Percentiles rank a stretch among this genome's conserved stretches.
Conservation (phyloP, 2,329 filamentous ascomycete species). For the Didymella keratinophila region DNA sequence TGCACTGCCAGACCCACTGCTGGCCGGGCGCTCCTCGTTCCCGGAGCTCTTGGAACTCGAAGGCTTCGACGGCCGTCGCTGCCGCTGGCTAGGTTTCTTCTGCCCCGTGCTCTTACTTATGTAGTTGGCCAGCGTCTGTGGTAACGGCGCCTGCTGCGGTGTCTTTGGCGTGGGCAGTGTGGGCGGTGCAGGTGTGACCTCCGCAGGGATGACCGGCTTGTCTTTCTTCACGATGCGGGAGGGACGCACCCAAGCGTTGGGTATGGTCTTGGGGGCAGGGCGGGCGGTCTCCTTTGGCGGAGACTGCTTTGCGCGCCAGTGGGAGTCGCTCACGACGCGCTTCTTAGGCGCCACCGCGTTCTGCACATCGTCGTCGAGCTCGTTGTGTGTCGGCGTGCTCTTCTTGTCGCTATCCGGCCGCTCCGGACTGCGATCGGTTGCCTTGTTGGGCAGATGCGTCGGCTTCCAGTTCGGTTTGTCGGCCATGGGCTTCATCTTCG, state of each 20-base stretch:
- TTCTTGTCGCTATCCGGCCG: conserved; percentile 45
- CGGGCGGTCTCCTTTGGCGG: conserved; percentile 44
- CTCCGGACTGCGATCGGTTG: conserved; percentile 38
- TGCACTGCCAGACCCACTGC: conserved; percentile 45
- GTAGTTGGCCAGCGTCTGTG: conserved; percentile 37
- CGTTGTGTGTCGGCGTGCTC: conserved; percentile 43
- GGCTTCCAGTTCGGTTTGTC: conserved; percentile 43
- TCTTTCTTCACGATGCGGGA: conserved; percentile 39
- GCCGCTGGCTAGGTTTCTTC: conserved; percentile 32
- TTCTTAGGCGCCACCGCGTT: conserved; percentile 78
- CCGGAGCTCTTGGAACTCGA: conserved; percentile 39
- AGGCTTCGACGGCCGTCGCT: conserved; percentile 41
- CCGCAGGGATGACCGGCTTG: conserved; percentile 12
- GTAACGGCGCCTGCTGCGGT: conserved; percentile 27
- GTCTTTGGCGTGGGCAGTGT: conserved; percentile 22
- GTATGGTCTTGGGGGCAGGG: conserved; percentile 46
- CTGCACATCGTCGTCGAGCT: conserved; percentile 55
- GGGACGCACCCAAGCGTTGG: conserved; percentile 51
- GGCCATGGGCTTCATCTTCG: conserved; percentile 35
- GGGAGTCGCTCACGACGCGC: conserved; percentile 89
- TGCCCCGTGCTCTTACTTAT: conserved; percentile 40
- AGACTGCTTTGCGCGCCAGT: conserved; percentile 72
- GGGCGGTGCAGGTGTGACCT: conserved; percentile 12
- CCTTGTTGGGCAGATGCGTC: conserved; percentile 35
- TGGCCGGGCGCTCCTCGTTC: conserved; percentile 44